Base-by-base conservation (phyloP, 2,329 filamentous ascomycete genomes). In the Xylaria sp. region DNA sequence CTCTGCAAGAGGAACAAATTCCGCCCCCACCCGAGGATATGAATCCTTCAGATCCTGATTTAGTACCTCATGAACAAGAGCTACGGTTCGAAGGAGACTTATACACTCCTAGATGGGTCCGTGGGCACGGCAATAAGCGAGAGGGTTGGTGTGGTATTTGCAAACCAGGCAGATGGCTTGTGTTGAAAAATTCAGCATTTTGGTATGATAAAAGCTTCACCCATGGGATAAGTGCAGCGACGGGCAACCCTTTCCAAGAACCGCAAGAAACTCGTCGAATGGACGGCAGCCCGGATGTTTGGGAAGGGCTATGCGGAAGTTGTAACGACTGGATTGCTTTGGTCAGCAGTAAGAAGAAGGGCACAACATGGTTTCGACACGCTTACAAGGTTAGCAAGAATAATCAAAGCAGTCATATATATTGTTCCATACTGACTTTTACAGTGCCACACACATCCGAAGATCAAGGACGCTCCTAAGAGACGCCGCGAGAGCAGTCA, bases 121-220 rank as follows among this genome's bases (percentile, higher is more conserved):
- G 93, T 41, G 93, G 93, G 25, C 91, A 95, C 70, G 93, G 93
- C 30, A 94, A 94, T 81, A 94, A 94, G 83, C 90, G 93, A 48
- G 93, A 95, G 79, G 93, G 93, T 3, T 97, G 93, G 93, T 97
- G 93, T 75, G 92, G 93, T 25, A 92, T 95, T 73, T 97, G 93
- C 83, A 94, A 94, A 78, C 91, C 92, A 2, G 92, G 92, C 2
- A 86, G 92, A 58, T 97, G 93, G 93, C 86, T 95, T 62, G 92
- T 94, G 18, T 83, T 97, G 67, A 97, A 96, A 83, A 96, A 97
- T 81, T 94, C 91, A 63, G 93, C 93, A 7, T 97, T 93, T 79
- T 97, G 93, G 93, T 97, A 97, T 79, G 93, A 97, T 82, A 95
- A 96, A 83, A 93, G 91, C 65, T 97, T 96, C 78, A 93, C 91